Conservation (phyloP, 441 rosid species). For the Pelargonium australe region DNA sequence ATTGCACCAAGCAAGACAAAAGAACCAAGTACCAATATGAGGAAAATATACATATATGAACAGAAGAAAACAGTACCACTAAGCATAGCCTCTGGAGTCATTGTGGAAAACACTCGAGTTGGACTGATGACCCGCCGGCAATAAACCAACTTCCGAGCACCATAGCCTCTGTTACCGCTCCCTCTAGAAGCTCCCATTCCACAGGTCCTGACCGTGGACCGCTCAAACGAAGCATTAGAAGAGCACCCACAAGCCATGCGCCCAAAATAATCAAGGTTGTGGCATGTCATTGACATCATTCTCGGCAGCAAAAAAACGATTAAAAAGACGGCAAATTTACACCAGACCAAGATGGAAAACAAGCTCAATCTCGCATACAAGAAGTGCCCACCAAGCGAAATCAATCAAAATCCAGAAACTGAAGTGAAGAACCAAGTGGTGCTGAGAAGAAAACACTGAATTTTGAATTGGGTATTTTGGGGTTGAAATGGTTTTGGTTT, state of each 20-base stretch:
- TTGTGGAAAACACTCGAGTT: constrained; percentile 46
- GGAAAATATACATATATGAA: not conserved
- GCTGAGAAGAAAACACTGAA: not conserved
- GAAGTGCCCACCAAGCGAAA: constrained; percentile 1
- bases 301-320: constrained; percentile 20
- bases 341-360: constrained; percentile 20
- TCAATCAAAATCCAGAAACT: constrained; percentile 3
- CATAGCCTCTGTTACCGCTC: constrained; percentile 23
- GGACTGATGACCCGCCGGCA: constrained; percentile 36
- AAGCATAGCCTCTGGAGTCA: constrained; percentile 42
- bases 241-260: constrained; percentile 50
- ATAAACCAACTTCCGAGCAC: constrained; percentile 37
- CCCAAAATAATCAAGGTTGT: constrained; percentile 45
- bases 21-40: not conserved
- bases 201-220: constrained; percentile 32
- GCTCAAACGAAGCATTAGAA: constrained; percentile 21
- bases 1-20: not conserved
- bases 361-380: not conserved
- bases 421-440: constrained; percentile 11
- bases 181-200: constrained; percentile 29
- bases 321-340: constrained; percentile 12
- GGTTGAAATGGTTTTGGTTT: constrained; percentile 1
- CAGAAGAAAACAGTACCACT: constrained; percentile 37
- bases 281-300: constrained; percentile 66
- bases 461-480: constrained; percentile 3